Conservation (phyloP, 176 grass and related monocot genomes). For the Carex scoparia region DNA sequence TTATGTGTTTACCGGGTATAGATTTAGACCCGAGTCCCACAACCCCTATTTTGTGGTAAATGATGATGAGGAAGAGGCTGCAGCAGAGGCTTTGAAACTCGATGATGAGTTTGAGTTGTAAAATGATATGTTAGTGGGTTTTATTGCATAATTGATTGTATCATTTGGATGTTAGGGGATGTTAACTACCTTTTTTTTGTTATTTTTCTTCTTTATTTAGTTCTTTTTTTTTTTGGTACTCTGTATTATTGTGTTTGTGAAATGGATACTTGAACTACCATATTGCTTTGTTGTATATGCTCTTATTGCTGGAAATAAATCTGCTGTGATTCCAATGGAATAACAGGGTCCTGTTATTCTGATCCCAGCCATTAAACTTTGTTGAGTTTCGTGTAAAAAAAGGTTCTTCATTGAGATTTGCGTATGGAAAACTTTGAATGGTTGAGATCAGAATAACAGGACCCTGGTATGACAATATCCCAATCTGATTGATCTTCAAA, state of each 20-base stretch:
- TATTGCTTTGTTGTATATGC: constrained; percentile 7
- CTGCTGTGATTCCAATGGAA: too few relatives aligned
- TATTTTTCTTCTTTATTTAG: constrained; percentile 13
- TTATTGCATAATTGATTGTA: constrained; percentile 9
- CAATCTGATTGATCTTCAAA: background rate
- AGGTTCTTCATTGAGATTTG: too few relatives aligned
- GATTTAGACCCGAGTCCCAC: constrained; percentile 72
- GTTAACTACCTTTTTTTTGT: background rate
- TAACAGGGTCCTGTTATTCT: too few relatives aligned
- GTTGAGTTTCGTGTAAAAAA: too few relatives aligned
- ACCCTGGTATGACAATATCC: too few relatives aligned
- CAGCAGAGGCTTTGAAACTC: constrained; percentile 79
- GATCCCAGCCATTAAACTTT: too few relatives aligned
- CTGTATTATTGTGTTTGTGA: constrained; percentile 7
- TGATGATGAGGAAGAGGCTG: constrained; percentile 77
- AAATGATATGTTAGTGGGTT: constrained; percentile 11
- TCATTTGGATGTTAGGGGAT: background rate
- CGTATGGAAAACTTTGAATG: too few relatives aligned
- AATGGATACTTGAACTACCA: constrained; percentile 11
- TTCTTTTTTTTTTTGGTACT: background rate
- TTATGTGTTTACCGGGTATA: constrained; percentile 85
- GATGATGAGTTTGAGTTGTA: constrained; percentile 93
- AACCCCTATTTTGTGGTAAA: constrained; percentile 90
- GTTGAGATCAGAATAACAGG: too few relatives aligned
- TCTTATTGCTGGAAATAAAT: background rate